Conservation (phyloP, 2,329 filamentous ascomycete species). For the Plenodomus biglobosus region DNA sequence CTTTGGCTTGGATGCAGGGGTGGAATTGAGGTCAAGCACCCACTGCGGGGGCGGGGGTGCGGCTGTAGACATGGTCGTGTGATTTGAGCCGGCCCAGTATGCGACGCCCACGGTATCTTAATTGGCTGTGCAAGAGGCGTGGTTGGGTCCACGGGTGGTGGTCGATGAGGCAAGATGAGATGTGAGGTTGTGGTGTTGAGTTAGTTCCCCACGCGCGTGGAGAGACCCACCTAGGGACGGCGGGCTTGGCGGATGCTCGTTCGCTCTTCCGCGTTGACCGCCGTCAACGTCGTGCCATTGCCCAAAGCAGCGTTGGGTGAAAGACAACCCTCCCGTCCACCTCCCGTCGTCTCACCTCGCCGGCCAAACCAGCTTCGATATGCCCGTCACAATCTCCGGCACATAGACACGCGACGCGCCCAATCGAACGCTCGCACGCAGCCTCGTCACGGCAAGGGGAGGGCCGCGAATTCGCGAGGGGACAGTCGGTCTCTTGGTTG, state of each 20-base stretch:
- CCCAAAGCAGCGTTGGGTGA: too few relatives aligned
- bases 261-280: slow-evolving; percentile 26
- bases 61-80: slow-evolving; percentile 19
- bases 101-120: background rate
- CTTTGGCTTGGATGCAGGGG: slow-evolving; percentile 68
- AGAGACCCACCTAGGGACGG: slow-evolving; percentile 6
- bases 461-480: slow-evolving; percentile 33
- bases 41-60: slow-evolving; percentile 67
- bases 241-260: slow-evolving; percentile 29
- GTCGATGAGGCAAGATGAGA: slow-evolving; percentile 6
- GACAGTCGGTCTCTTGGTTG: slow-evolving; percentile 24
- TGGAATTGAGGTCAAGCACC: slow-evolving; percentile 76
- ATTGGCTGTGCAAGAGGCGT: background rate
- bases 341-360: too few relatives aligned
- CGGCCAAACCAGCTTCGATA: slow-evolving; percentile 10
- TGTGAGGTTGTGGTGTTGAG: slow-evolving; percentile 9
- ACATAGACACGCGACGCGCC: slow-evolving; percentile 11
- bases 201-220: background rate
- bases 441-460: slow-evolving; percentile 15
- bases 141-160: background rate
- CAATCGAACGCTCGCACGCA: slow-evolving; percentile 16
- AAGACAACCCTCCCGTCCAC: too few relatives aligned
- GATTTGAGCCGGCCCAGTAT: background rate
- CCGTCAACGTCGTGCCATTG: slow-evolving; percentile 11
- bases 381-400: slow-evolving; percentile 19